Evolutionary conservation across 306 rosid genomes (phyloP), one percentile per base, ranked within the genome.

Genomic region (Malus sylvestris): DNA sequence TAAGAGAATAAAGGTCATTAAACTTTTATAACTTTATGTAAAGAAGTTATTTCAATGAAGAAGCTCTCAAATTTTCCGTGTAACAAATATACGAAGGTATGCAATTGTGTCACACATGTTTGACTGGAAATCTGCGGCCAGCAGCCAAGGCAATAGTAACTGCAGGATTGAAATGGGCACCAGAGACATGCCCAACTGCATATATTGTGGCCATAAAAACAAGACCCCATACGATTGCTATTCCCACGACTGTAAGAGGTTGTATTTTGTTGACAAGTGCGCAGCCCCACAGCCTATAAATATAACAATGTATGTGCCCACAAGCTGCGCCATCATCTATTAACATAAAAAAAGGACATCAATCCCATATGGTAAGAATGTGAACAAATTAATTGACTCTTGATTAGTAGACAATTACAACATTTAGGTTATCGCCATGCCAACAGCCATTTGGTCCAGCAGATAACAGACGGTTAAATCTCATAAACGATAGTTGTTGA

Each of bases 101-200:
- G 20, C 20, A 49, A 49, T 51, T 51, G 29, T 32, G 75, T 42
- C 85, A 77, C 57, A 82, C 85, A 66, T 82, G 81, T 67, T 72
- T 86, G 61, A 71, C 67, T 29, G 82, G 80, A 63, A 86, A 61
- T 82, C 44, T 84, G 49, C 30, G 51, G 32, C 29, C 80, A 19
- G 76, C 59, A 33, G 87, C 90, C 49, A 84, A 79, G 46, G 85
- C 79, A 66, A 82, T 73, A 52, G 89, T 82, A 2, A 76, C 90
- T 6, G 88, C 83, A 32, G 87, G 90, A 52, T 88, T 88, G 76
- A 88, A 88, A 84, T 86, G 90, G 30, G 83, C 85, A 73, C 85
- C 87, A 30, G 87, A 88, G 66, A 88, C 75, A 63, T 88, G 92
- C 46, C 90, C 86, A 62, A 84, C 75, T 32, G 87, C 71, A 72